These are phyloP conservation scores for Daldinia vernicosa DNA, from an alignment of 495 filamentous ascomycete species.

Conservation along the genomic window DNA sequence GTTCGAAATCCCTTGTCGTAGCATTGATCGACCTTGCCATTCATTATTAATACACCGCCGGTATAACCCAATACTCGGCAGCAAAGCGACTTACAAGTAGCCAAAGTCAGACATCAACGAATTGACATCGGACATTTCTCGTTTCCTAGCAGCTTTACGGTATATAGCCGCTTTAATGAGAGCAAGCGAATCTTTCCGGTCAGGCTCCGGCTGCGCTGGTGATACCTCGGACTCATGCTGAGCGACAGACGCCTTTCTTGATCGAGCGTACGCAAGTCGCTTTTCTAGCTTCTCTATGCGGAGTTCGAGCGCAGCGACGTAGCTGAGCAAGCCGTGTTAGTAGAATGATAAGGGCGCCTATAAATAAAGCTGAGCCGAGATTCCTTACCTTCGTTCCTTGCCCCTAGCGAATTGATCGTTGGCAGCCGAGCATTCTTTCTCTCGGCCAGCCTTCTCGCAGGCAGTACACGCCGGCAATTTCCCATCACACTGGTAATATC, in stretches of 20 bases:
- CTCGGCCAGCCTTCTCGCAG: constrained; percentile 84
- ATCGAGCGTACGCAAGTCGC: constrained; percentile 68
- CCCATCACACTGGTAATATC: constrained; percentile 75
- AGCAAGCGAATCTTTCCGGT: constrained; percentile 66
- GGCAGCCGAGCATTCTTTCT: constrained; percentile 86
- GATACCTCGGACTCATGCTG: constrained; percentile 56
- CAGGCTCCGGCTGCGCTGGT: constrained; percentile 49
- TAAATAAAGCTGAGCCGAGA: neutral
- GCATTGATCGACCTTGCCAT: constrained; percentile 81
- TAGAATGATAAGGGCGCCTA: neutral
- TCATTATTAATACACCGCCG: constrained; percentile 15
- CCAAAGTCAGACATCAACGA: constrained; percentile 84
- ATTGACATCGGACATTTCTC: constrained; percentile 80
- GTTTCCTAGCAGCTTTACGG: constrained; percentile 64
- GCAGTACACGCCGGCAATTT: constrained; percentile 93
- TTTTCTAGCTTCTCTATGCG: constrained; percentile 86
- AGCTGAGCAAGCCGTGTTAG: constrained; percentile 59
- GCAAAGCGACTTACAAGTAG: constrained; percentile 66
- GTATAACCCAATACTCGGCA: constrained; percentile 1
- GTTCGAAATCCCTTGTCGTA: constrained; percentile 89
- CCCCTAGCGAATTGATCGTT: constrained; percentile 94
- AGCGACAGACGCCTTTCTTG: constrained; percentile 63
- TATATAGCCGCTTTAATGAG: constrained; percentile 67
- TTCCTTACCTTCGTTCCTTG: constrained; percentile 78
- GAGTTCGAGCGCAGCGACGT: constrained; percentile 89